Conservation (phyloP, 805 yeast genomes). For the Ogataea neopini region DNA sequence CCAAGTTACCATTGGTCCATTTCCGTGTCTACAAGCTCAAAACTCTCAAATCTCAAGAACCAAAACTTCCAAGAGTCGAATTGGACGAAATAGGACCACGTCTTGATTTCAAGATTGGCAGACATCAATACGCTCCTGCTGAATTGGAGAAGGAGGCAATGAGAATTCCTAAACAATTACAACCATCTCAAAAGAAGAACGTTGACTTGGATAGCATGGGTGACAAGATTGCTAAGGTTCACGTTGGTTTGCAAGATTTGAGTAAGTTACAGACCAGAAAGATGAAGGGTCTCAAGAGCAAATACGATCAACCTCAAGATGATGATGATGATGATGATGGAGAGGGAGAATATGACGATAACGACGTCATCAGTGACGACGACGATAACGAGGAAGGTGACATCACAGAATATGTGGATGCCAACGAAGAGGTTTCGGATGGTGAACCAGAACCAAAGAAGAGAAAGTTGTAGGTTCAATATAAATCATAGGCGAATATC, state of each 20-base stretch:
- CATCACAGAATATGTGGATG: conserved; percentile 28
- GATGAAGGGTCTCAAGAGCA: conserved; percentile 95
- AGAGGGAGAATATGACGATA: conserved; percentile 24
- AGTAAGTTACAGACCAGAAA: conserved; percentile 90
- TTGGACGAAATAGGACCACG: conserved; percentile 95
- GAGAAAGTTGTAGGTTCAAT: conserved; percentile 23
- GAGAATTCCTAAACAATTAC: conserved; percentile 77
- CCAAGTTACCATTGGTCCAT: conserved; percentile 71
- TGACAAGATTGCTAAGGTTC: conserved; percentile 95
- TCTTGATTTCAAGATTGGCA: conserved; percentile 87
- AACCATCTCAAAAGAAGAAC: conserved; percentile 83
- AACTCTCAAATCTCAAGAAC: conserved; percentile 73
- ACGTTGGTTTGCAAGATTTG: conserved; percentile 93
- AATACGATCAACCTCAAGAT: conserved; percentile 68
- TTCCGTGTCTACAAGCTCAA: conserved; percentile 90
- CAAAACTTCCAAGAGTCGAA: conserved; percentile 91
- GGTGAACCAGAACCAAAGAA: conserved; percentile 27
- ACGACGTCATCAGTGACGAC: conserved; percentile 21
- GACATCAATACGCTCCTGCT: conserved; percentile 77
- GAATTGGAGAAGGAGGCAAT: conserved; percentile 90
- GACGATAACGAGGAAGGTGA: conserved; percentile 22
- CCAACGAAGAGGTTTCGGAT: conserved; percentile 26
- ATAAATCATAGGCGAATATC: conserved; percentile 13
- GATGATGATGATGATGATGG: conserved; percentile 56
- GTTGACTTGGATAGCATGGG: conserved; percentile 86